A percentile compares a stretch with the other conserved stretches of the same genome.
These are phyloP conservation scores for Kickxella alabastrina DNA, from an alignment of 192 early-diverging fungal species.

Conservation along the genomic window DNA sequence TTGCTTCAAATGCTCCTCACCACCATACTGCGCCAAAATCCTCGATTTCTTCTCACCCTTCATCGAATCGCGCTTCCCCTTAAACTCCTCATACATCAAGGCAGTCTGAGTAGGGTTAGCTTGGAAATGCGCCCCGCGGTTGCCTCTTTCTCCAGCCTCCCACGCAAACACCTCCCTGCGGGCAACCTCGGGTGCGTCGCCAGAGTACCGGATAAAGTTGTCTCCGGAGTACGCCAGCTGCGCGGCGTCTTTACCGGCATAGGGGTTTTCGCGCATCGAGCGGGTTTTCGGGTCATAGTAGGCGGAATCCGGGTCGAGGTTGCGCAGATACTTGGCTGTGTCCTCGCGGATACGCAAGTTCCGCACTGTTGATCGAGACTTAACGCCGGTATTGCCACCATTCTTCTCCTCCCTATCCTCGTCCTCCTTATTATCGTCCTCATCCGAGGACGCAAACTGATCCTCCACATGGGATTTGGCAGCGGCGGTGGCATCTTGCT, in stretches of 20 bases:
- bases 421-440: constrained; percentile 63
- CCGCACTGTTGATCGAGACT: constrained; percentile 89
- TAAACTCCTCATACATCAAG: constrained; percentile 83
- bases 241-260: constrained; percentile 56
- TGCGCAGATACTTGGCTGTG: constrained; percentile 97
- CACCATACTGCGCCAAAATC: constrained; percentile 88
- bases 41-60: constrained; percentile 68
- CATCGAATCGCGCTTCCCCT: constrained; percentile 74
- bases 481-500: too few species aligned
- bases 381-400: constrained; percentile 79
- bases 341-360: constrained; percentile 99
- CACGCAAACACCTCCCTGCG: constrained; percentile 90
- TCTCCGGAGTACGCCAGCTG: constrained; percentile 77
- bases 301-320: constrained; percentile 90
- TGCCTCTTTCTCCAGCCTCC: constrained; percentile 83
- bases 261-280: constrained; percentile 98
- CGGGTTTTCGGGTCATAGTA: constrained; percentile 99
- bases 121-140: constrained; percentile 75
- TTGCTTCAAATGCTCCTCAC: constrained; percentile 86
- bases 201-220: constrained; percentile 89
- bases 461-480: constrained; percentile 31
- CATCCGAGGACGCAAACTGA: constrained; percentile 56
- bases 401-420: constrained; percentile 85
- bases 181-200: constrained; percentile 76
- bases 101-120: constrained; percentile 96